Conservation (phyloP, 2,329 filamentous ascomycete species). For the Aspergillus flavus region DNA sequence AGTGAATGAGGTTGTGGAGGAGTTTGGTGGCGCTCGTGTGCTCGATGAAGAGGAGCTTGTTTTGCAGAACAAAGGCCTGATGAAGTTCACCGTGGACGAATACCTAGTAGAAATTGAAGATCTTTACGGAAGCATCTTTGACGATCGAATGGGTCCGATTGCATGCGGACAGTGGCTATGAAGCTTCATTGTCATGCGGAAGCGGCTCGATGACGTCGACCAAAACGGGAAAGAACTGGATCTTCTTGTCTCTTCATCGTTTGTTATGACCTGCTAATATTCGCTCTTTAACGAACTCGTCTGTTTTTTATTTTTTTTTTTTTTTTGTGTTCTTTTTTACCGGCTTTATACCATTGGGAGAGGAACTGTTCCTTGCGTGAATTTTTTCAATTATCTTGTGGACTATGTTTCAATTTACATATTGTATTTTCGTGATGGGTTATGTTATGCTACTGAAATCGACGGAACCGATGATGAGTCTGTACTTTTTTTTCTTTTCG, state of each 20-base stretch:
- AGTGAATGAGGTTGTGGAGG: constrained; percentile 89
- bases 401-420: background rate
- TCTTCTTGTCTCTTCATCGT: constrained; percentile 15
- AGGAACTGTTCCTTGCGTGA: constrained; percentile 14
- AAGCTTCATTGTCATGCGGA: constrained; percentile 6
- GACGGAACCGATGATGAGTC: background rate
- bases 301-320: constrained; percentile 4
- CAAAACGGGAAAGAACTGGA: constrained; percentile 26
- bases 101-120: constrained; percentile 80
- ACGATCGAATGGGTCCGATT: constrained; percentile 42
- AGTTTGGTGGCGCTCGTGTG: constrained; percentile 68
- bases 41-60: constrained; percentile 74
- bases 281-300: constrained; percentile 23
- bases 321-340: constrained; percentile 9
- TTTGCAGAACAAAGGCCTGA: constrained; percentile 69
- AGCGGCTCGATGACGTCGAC: background rate
- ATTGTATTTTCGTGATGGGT: constrained; percentile 1
- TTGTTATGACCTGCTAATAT: constrained; percentile 35
- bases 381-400: constrained; percentile 11
- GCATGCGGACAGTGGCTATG: constrained; percentile 45
- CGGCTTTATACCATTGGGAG: constrained; percentile 29
- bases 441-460: background rate
- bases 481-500: background rate
- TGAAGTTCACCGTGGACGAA: constrained; percentile 75
- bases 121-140: constrained; percentile 66